These are phyloP conservation scores for Chenopodium quinoa DNA, from an alignment of 148 eudicot genomes.

Conservation along the genomic window DNA sequence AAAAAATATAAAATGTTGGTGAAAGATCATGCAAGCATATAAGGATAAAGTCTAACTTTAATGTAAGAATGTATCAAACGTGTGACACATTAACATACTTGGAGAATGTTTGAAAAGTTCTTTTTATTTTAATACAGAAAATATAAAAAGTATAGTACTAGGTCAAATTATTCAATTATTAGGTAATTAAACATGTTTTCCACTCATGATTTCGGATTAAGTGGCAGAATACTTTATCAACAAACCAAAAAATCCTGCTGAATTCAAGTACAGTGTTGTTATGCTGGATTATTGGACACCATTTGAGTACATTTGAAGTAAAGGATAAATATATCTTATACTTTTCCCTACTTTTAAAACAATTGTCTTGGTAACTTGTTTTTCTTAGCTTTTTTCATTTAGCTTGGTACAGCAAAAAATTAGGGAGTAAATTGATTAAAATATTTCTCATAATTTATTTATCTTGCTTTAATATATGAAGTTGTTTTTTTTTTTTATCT, in stretches of 20 bases:
- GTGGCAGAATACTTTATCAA: background rate
- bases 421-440: too few relatives aligned
- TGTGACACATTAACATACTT: conserved; percentile 26
- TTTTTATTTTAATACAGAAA: background rate
- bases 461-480: too few relatives aligned
- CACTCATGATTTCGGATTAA: conserved; percentile 24
- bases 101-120: conserved; percentile 23
- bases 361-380: too few relatives aligned
- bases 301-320: conserved; percentile 1
- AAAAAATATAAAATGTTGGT: background rate
- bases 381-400: too few relatives aligned
- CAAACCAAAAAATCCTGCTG: background rate
- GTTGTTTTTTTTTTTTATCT: too few relatives aligned
- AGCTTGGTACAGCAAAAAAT: too few relatives aligned
- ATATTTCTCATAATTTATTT: too few relatives aligned
- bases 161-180: conserved; percentile 22
- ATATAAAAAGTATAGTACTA: background rate
- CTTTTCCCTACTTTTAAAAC: background rate
- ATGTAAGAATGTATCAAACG: conserved; percentile 17
- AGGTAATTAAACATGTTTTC: conserved; percentile 27
- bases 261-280: background rate
- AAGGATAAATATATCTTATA: background rate
- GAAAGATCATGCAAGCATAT: conserved; percentile 18
- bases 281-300: background rate
- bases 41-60: background rate